Conservation (phyloP, 139 green algal species). For the Yamagishiella unicocca region DNA sequence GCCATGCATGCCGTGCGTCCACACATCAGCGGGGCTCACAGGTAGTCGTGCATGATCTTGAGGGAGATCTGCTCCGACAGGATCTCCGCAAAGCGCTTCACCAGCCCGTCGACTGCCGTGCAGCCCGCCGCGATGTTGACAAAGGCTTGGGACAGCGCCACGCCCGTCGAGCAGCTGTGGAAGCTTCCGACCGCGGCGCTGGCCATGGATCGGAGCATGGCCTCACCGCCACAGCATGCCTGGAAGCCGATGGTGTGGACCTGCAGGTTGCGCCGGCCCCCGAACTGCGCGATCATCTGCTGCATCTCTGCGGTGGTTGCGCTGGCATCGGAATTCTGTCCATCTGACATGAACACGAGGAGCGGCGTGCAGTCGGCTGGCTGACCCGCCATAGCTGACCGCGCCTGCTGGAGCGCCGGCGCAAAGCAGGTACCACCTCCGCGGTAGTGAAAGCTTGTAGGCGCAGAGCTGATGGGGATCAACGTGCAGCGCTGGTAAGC, state of each 20-base stretch:
- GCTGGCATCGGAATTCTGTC: conserved; percentile 13
- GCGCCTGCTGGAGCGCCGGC: conserved; percentile 14
- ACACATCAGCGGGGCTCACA: too few species aligned
- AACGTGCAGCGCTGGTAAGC: background rate
- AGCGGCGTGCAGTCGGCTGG: conserved; percentile 50
- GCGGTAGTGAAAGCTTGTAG: background rate
- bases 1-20: too few species aligned
- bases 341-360: conserved; percentile 66
- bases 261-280: conserved; percentile 44
- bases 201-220: conserved; percentile 54
- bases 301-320: background rate
- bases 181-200: conserved; percentile 36
- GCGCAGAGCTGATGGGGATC: background rate
- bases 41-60: conserved; percentile 61
- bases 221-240: conserved; percentile 20
- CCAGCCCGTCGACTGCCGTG: conserved; percentile 56
- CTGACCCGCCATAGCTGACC: background rate
- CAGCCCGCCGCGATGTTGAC: conserved; percentile 53
- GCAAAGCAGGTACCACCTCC: conserved; percentile 49
- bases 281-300: background rate
- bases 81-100: conserved; percentile 57
- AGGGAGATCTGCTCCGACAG: conserved; percentile 57
- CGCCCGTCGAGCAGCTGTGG: conserved; percentile 49
- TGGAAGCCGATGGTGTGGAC: conserved; percentile 66
- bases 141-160: conserved; percentile 51